Evolutionary conservation across 257 asterid species (phyloP).

Genomic region (Fraxinus pennsylvanica): DNA sequence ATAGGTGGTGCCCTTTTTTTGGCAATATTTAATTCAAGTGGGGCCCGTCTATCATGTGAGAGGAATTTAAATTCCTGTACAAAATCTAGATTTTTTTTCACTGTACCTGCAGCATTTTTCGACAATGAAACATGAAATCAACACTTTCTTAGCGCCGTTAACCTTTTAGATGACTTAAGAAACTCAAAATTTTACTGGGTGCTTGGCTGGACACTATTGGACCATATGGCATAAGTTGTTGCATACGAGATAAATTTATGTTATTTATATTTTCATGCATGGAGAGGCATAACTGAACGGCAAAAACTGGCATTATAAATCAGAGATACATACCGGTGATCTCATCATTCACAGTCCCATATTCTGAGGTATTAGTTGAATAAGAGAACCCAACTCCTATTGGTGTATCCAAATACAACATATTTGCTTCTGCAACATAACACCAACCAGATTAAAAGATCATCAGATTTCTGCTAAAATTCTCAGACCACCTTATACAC

Average conservation of each 20-base stretch:
- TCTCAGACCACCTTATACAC: neutral
- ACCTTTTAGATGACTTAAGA: neutral
- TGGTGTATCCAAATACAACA: constrained; percentile 71
- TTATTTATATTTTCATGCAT: neutral
- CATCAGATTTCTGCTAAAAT: constrained; percentile 11
- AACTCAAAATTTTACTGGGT: too few species aligned
- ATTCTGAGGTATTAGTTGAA: constrained; percentile 43
- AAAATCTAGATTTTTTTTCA: too few species aligned
- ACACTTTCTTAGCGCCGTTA: neutral
- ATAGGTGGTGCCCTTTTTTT: too few species aligned
- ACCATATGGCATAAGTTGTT: neutral
- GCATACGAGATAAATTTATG: neutral
- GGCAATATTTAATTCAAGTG: too few species aligned
- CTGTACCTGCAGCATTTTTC: too few species aligned
- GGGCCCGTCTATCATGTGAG: too few species aligned
- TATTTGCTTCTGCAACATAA: constrained; percentile 58
- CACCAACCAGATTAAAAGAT: constrained; percentile 22
- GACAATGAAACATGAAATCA: neutral
- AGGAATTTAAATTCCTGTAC: too few species aligned
- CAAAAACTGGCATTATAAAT: neutral
- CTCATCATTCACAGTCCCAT: constrained; percentile 55
- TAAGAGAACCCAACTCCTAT: constrained; percentile 75
- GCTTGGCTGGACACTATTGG: too few species aligned
- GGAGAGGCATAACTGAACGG: neutral
- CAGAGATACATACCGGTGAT: constrained; percentile 44